phyloP scores from a whole-genome alignment of 345 rosid genomes.

The Lumnitzera littorea region DNA sequence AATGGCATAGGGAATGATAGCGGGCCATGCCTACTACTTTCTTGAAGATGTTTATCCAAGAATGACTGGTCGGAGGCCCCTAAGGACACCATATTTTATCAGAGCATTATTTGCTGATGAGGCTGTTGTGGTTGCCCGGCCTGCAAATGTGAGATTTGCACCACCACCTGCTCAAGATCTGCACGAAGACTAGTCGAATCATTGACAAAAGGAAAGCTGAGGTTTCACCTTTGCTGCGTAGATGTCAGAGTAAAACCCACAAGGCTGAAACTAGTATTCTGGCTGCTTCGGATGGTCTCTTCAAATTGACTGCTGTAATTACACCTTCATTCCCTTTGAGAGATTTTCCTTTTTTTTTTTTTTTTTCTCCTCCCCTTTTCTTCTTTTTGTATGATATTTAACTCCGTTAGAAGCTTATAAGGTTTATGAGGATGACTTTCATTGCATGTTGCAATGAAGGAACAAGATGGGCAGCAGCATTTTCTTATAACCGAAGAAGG shows the following conservation, averaged over 20 bases:
- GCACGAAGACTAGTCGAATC: slow-evolving; percentile 45
- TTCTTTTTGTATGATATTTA: too few relatives aligned
- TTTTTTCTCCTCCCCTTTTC: too few relatives aligned
- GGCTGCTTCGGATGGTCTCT: background rate
- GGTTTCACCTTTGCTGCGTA: background rate
- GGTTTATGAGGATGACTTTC: too few relatives aligned
- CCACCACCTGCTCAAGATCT: slow-evolving; percentile 61
- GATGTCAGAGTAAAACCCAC: background rate
- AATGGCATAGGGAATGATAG: slow-evolving; percentile 82
- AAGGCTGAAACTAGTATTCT: background rate
- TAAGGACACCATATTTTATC: slow-evolving; percentile 72
- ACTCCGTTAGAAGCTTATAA: too few relatives aligned
- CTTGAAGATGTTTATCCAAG: slow-evolving; percentile 87
- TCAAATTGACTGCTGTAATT: too few relatives aligned
- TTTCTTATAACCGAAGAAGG: too few relatives aligned
- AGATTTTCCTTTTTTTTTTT: too few relatives aligned
- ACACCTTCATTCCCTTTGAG: too few relatives aligned
- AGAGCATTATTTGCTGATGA: slow-evolving; percentile 84
- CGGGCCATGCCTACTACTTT: slow-evolving; percentile 98
- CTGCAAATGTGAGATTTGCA: slow-evolving; percentile 74
- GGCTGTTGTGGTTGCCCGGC: slow-evolving; percentile 63
- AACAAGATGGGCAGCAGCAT: too few relatives aligned
- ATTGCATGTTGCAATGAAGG: too few relatives aligned
- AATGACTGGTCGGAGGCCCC: slow-evolving; percentile 77
- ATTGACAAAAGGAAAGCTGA: background rate